These are phyloP conservation scores for Plenodomus tracheiphilus DNA, from an alignment of 2,329 filamentous ascomycete species.

Conservation along the genomic window DNA sequence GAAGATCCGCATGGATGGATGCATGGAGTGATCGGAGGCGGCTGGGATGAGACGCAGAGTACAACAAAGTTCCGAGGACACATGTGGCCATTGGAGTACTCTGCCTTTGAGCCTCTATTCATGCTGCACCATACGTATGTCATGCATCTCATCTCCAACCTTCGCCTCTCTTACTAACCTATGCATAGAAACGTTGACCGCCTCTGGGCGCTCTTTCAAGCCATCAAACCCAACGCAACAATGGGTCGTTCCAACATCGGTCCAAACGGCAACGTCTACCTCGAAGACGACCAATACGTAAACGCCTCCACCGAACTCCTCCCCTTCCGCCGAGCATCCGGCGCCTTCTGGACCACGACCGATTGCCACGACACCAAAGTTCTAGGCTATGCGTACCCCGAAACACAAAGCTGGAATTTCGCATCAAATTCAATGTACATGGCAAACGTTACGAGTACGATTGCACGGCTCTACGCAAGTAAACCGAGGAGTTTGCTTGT, in stretches of 20 bases:
- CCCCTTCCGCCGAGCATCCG: conserved; percentile 32
- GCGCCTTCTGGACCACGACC: conserved; percentile 36
- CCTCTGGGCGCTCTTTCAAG: conserved; percentile 74
- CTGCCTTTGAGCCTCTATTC: conserved; percentile 73
- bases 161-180: neutral
- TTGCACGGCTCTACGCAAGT: conserved; percentile 28
- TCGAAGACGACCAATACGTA: conserved; percentile 47
- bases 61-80: conserved; percentile 54
- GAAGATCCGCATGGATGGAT: conserved; percentile 34
- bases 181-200: conserved; percentile 40
- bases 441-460: conserved; percentile 11
- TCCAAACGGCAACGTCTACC: conserved; percentile 37
- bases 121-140: conserved; percentile 46
- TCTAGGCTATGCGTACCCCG: conserved; percentile 41
- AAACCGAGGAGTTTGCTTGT: neutral
- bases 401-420: conserved; percentile 35
- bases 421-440: conserved; percentile 13
- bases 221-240: conserved; percentile 68
- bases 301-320: conserved; percentile 52
- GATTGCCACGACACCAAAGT: conserved; percentile 25
- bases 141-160: too few species aligned
- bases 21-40: conserved; percentile 51
- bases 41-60: conserved; percentile 10
- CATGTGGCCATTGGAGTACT: conserved; percentile 71
- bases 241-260: conserved; percentile 53